Base-by-base conservation (phyloP, 345 rosid genomes). In the Citrus maxima region DNA sequence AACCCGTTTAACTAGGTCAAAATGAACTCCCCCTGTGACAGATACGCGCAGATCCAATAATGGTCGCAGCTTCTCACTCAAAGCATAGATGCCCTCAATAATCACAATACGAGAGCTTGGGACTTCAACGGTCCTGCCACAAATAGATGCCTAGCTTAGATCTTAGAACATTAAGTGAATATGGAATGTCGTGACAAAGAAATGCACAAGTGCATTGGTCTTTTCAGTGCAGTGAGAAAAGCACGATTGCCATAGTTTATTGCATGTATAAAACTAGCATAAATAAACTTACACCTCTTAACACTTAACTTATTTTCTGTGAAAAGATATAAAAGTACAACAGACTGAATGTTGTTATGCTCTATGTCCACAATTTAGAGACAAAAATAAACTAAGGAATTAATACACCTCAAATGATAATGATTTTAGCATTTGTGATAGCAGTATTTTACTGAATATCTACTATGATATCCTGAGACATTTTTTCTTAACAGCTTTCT, bases 1-100 rank as follows among this genome's bases (percentile, higher is more conserved):
- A 81, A 94, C 99, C 72, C 98, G 88, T 84, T 97, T 97, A 72
- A 97, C 99, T 77, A 97, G 99, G 78, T 97, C 99, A 90, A 97
- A 97, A 82, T 97, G 99, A 84, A 97, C 95, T 14, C 98, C 99
- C 67, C 99, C 98, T 42, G 90, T 97, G 42, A 97, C 98, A 64
- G 98, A 97, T 72, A 97, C 88, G 51, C 91, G 90, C 64, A 97
- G 93, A 85, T 97, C 97, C 87, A 97, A 85, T 67, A 97, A 80
- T 78, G 97, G 95, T 75, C 98, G 87, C 83, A 97, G 32, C 82
- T 85, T 94, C 87, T 90, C 99, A 54, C 95, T 94, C 84, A 97
- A 83, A 37, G 99, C 99, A 85, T 97, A 97, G 76, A 91, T 97
- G 27, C 99, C 99, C 80, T 96, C 98, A 71, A 96, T 92, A 70